phyloP scores from a whole-genome alignment of 768 basidiomycete species.

The Psilocybe tampanensis region DNA sequence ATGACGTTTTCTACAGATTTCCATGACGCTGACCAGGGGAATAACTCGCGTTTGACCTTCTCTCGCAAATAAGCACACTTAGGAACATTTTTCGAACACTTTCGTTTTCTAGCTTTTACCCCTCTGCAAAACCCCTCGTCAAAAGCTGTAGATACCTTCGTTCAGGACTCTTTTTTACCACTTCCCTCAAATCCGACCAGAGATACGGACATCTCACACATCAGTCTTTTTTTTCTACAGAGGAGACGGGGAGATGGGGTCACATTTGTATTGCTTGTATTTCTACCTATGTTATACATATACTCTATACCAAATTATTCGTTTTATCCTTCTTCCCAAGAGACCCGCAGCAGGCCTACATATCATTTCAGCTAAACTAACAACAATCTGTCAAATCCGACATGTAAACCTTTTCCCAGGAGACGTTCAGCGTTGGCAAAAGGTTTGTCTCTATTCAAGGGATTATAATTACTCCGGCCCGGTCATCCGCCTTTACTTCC shows the following conservation, averaged over 20 bases:
- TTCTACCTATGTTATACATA: neutral
- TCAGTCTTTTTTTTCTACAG: neutral
- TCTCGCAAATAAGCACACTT: slow-evolving; percentile 17
- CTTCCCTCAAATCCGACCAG: no score
- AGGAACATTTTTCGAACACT: neutral
- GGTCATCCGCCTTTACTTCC: no score
- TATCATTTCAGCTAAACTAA: no score
- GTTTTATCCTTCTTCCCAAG: neutral
- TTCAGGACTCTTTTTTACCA: neutral
- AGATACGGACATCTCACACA: neutral
- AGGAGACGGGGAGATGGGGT: no score
- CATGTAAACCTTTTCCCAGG: no score
- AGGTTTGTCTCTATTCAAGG: no score
- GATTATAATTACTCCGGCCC: no score
- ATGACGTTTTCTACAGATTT: slow-evolving; percentile 24
- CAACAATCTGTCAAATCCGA: no score
- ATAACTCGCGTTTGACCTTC: slow-evolving; percentile 35
- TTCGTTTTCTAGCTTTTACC: neutral
- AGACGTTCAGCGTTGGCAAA: no score
- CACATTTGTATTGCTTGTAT: neutral
- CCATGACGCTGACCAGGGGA: slow-evolving; percentile 21
- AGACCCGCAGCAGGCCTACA: no score
- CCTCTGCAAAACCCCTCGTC: neutral
- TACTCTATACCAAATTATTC: neutral
- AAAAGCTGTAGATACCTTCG: neutral